phyloP scores from a whole-genome alignment of 2,329 filamentous ascomycete genomes.

The Salinomyces thailandicus region DNA sequence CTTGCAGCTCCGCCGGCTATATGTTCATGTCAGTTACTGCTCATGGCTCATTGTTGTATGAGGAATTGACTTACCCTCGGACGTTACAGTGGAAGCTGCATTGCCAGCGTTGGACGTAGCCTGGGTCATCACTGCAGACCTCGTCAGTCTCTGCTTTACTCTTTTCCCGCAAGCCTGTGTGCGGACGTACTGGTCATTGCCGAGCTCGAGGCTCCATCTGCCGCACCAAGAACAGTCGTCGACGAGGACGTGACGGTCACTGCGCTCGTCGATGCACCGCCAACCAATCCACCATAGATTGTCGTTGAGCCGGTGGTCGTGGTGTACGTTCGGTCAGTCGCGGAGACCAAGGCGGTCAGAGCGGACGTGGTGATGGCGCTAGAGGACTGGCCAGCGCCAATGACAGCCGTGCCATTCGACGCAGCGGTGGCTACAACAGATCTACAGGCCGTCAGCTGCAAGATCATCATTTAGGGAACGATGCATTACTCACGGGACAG shows the following conservation, averaged over 20 bases:
- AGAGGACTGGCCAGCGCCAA: too few relatives aligned
- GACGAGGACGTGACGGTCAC: not conserved
- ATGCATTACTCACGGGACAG: conserved; percentile 5
- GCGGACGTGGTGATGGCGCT: conserved; percentile 21
- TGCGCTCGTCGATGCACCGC: conserved; percentile 8
- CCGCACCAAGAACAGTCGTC: too few relatives aligned
- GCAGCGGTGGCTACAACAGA: too few relatives aligned
- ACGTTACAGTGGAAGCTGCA: too few relatives aligned
- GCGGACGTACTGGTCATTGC: too few relatives aligned
- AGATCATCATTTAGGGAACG: too few relatives aligned
- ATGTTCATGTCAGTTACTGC: not conserved
- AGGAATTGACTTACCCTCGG: not conserved
- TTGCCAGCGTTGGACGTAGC: too few relatives aligned
- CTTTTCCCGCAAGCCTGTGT: too few relatives aligned
- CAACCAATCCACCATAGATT: conserved; percentile 16
- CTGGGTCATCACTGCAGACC: too few relatives aligned
- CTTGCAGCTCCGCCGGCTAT: conserved; percentile 1
- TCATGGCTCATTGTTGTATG: not conserved
- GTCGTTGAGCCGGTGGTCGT: conserved; percentile 27
- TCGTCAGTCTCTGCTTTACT: too few relatives aligned
- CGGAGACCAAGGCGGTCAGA: conserved; percentile 22
- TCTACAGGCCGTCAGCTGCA: not conserved
- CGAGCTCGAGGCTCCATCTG: too few relatives aligned
- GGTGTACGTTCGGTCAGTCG: conserved; percentile 19
- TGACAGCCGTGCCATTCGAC: not conserved